Conservation (phyloP, 2,329 filamentous ascomycete species). For the Epichloe baconii region DNA sequence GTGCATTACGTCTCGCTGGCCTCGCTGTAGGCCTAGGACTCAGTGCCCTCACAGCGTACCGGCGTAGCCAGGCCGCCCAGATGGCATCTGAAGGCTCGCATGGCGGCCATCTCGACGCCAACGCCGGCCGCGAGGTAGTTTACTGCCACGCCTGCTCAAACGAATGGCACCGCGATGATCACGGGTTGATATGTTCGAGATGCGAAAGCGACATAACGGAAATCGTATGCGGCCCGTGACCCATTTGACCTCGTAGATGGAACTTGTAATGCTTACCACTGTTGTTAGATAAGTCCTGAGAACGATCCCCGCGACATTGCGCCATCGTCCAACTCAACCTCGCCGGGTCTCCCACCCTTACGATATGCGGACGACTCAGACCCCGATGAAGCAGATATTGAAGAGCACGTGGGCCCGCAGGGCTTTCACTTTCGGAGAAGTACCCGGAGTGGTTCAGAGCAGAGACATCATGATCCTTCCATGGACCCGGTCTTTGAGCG, state of each 20-base stretch:
- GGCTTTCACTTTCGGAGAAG: slow-evolving; percentile 28
- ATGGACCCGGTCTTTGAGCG: slow-evolving; percentile 26
- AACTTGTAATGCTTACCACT: slow-evolving; percentile 7
- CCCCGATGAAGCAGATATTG: slow-evolving; percentile 46
- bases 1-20: slow-evolving; percentile 39
- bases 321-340: slow-evolving; percentile 17
- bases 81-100: slow-evolving; percentile 21
- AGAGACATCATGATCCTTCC: slow-evolving; percentile 19
- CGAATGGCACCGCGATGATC: slow-evolving; percentile 68
- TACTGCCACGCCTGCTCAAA: slow-evolving; percentile 72
- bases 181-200: slow-evolving; percentile 57
- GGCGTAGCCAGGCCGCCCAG: slow-evolving; percentile 29
- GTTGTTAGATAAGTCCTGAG: slow-evolving; percentile 35
- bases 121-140: slow-evolving; percentile 53
- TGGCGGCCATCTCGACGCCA: slow-evolving; percentile 34
- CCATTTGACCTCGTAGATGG: neutral
- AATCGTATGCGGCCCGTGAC: slow-evolving; percentile 49
- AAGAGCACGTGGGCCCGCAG: slow-evolving; percentile 34
- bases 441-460: slow-evolving; percentile 15
- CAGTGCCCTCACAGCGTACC: slow-evolving; percentile 41
- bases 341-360: slow-evolving; percentile 16
- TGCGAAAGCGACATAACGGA: slow-evolving; percentile 73
- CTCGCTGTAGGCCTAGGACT: slow-evolving; percentile 46
- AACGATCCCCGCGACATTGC: slow-evolving; percentile 47
- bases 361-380: slow-evolving; percentile 34